Percentiles rank a stretch among this genome's conserved stretches.
These are phyloP conservation scores for Tulasnella sp. DNA, from an alignment of 768 basidiomycete genomes.

Conservation along the genomic window DNA sequence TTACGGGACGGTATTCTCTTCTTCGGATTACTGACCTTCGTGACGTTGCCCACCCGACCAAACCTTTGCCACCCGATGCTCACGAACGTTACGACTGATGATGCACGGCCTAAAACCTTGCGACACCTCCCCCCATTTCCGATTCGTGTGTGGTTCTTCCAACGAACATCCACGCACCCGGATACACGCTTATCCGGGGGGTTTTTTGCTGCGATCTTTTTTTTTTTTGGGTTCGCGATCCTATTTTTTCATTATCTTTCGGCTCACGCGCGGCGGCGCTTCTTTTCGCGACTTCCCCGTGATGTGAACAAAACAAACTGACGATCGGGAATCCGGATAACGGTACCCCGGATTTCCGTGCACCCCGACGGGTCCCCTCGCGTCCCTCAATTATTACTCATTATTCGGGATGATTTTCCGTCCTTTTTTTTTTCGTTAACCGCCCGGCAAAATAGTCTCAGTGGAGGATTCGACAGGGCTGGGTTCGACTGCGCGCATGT, in stretches of 20 bases:
- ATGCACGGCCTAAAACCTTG: background rate
- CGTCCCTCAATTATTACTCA: background rate
- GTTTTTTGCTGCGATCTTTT: background rate
- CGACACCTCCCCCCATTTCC: background rate
- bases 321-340: background rate
- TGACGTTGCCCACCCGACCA: background rate
- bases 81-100: background rate
- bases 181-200: background rate
- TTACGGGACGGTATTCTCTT: background rate
- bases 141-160: background rate
- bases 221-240: background rate
- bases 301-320: background rate
- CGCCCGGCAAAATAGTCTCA: conserved; percentile 6
- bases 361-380: too few relatives aligned
- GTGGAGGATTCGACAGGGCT: conserved; percentile 2
- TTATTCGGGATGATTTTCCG: background rate
- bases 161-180: background rate
- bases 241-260: background rate
- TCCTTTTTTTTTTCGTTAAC: background rate
- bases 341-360: background rate
- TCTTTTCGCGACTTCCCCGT: background rate
- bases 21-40: background rate
- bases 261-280: background rate
- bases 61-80: background rate
- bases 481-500: background rate